Conservation (phyloP, 345 rosid species). For the Eucalyptus viminalis region DNA sequence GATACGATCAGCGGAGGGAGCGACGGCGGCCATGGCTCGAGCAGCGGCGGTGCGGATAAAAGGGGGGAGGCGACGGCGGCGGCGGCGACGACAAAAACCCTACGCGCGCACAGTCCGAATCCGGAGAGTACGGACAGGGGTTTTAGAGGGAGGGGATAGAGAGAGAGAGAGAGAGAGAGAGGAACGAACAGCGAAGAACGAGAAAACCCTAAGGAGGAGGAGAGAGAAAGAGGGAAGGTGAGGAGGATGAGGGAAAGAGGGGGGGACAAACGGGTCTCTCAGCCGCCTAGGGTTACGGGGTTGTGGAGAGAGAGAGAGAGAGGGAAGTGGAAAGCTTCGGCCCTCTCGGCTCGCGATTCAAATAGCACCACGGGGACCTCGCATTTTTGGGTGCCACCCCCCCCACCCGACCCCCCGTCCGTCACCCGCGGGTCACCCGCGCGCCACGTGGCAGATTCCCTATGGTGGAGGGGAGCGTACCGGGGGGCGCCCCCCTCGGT, state of each 20-base stretch:
- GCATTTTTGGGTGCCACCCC: too few species aligned
- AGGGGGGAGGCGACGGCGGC: background rate
- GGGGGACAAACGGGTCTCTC: background rate
- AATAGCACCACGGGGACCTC: background rate
- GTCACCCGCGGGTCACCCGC: background rate
- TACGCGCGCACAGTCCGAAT: background rate
- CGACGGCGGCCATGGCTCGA: slow-evolving; percentile 19
- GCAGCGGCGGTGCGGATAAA: background rate
- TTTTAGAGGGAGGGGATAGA: background rate
- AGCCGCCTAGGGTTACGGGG: background rate
- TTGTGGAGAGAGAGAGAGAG: too few species aligned
- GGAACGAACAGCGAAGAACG: background rate
- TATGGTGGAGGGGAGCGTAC: background rate
- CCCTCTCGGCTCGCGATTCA: background rate
- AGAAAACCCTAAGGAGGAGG: background rate
- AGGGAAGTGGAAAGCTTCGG: too few species aligned
- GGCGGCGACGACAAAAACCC: background rate
- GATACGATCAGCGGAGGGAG: slow-evolving; percentile 28
- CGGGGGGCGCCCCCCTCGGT: background rate
- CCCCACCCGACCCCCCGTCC: background rate
- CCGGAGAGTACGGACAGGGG: background rate
- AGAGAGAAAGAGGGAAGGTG: background rate
- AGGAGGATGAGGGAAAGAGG: background rate
- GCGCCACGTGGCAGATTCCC: background rate
- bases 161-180: background rate